Evolutionary conservation across 1,284 basidiomycete genomes (phyloP), one percentile per base, ranked within the genome.

Genomic region (Cystobasidium pallidum): DNA sequence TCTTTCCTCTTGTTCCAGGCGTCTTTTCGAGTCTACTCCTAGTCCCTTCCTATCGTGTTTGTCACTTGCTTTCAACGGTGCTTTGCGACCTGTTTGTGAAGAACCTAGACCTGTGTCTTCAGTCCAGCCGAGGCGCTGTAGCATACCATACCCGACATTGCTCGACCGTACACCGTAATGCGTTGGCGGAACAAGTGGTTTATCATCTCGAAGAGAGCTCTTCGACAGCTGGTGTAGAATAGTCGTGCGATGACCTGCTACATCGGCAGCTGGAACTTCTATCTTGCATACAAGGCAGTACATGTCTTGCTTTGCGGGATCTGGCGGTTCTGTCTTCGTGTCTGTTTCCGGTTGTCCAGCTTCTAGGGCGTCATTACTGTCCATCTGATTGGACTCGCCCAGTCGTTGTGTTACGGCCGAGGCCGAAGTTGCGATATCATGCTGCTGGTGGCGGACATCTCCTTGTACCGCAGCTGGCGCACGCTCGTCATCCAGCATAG

Each of bases 81-180:
- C 52, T 49, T 71, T 71, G 2, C 68, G 43, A 19, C 59, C 68
- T 45, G 26, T 26, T 47, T 57, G 36, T 26, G 47, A 30, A 4
- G 32, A 51, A 13, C 68, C 68, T 21, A 71, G 47, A 3, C 59
- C 68, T 24, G n/a, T 63, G 11, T 71, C 68, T 64, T 63, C 59
- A 13, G n/a, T 34, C 68, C 68, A 71, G 19, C 68, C 68, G 6
- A 64, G 36, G 7, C 59, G 59, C 30, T 71, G 30, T 24, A 71
- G 61, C 68, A 71, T 71, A 32, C 68, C 39, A 47, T 71, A 71
- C 19, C 68, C 68, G 19, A 64, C 39, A 24, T 71, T 71, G 24
- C 57, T 30, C 11, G 45, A 54, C 19, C 61, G 19, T 13, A 71
- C 30, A 19, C 49, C 51, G 28, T 71, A 71, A 28, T 63, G 58